Evolutionary conservation across 2,329 filamentous ascomycete genomes (phyloP).

Genomic region (Colletotrichum tabaci): DNA sequence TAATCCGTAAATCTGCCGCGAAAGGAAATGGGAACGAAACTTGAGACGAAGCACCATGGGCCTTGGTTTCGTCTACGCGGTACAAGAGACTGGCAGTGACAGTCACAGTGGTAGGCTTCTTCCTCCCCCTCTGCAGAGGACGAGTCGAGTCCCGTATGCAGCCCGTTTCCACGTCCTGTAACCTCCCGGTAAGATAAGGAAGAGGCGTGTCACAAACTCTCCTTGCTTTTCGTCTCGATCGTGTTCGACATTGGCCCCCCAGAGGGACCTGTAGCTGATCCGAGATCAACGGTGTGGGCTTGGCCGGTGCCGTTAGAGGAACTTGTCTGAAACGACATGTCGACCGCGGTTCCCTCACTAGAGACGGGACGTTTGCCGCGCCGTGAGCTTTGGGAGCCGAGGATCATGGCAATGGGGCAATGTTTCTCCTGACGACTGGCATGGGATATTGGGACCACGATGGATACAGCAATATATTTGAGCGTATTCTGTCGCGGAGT

Average conservation of each 20-base stretch:
- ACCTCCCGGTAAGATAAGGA: background rate
- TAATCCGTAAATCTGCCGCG: background rate
- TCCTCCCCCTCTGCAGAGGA: background rate
- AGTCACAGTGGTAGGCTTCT: background rate
- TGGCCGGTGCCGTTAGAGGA: slow-evolving; percentile 16
- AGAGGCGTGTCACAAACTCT: background rate
- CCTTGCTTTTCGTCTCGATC: background rate
- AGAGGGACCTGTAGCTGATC: background rate
- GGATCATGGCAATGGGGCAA: background rate
- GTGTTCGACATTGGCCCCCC: background rate
- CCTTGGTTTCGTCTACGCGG: slow-evolving; percentile 20
- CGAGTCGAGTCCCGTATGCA: background rate
- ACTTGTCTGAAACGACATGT: slow-evolving; percentile 30
- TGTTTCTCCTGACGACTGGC: background rate
- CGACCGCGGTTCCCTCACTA: slow-evolving; percentile 22
- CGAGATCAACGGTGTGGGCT: slow-evolving; percentile 1
- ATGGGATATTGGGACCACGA: background rate
- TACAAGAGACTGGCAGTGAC: background rate
- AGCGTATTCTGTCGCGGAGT: background rate
- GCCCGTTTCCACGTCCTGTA: background rate
- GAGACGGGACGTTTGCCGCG: background rate
- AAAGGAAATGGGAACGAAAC: slow-evolving; percentile 1
- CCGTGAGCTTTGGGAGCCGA: background rate
- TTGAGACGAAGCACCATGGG: slow-evolving; percentile 34
- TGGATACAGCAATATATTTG: background rate